Conservation (phyloP, 768 basidiomycete species). For the Paxillus involutus region DNA sequence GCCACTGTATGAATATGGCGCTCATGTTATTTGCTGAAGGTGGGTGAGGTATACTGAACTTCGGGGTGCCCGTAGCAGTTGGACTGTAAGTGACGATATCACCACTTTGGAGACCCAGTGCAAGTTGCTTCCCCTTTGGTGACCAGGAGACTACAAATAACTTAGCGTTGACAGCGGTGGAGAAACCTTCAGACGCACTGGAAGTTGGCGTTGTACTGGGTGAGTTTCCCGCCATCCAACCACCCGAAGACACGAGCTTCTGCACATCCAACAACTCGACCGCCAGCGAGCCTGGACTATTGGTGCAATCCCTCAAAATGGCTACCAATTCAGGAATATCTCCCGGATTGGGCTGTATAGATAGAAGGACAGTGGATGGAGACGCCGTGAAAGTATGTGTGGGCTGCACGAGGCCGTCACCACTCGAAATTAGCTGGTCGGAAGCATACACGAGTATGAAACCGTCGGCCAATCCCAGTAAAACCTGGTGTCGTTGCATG, state of each 20-base stretch:
- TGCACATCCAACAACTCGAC: slow-evolving; percentile 63
- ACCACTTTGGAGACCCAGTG: slow-evolving; percentile 68
- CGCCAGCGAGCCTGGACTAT: slow-evolving; percentile 35
- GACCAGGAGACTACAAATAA: slow-evolving; percentile 72
- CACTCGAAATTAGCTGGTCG: slow-evolving; percentile 46
- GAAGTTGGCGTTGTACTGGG: slow-evolving; percentile 54
- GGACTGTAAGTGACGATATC: slow-evolving; percentile 70
- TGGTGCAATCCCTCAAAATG: slow-evolving; percentile 44
- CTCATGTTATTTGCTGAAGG: slow-evolving; percentile 47
- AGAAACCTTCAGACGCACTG: slow-evolving; percentile 41
- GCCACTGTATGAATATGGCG: slow-evolving; percentile 61
- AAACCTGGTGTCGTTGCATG: slow-evolving; percentile 58
- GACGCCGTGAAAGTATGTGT: slow-evolving; percentile 46
- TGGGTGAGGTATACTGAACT: slow-evolving; percentile 58
- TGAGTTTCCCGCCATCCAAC: slow-evolving; percentile 55
- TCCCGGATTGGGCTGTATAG: slow-evolving; percentile 67
- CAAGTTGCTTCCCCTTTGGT: slow-evolving; percentile 83
- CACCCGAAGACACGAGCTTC: slow-evolving; percentile 42
- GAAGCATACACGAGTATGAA: slow-evolving; percentile 62
- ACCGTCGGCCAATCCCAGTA: slow-evolving; percentile 61
- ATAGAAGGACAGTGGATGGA: slow-evolving; percentile 45
- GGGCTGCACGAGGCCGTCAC: slow-evolving; percentile 44
- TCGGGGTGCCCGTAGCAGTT: slow-evolving; percentile 49
- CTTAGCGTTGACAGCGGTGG: slow-evolving; percentile 4
- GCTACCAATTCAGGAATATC: slow-evolving; percentile 57